Evolutionary conservation across 202 grass and related monocot species (phyloP).

Genomic region (Carex sylvatica): DNA sequence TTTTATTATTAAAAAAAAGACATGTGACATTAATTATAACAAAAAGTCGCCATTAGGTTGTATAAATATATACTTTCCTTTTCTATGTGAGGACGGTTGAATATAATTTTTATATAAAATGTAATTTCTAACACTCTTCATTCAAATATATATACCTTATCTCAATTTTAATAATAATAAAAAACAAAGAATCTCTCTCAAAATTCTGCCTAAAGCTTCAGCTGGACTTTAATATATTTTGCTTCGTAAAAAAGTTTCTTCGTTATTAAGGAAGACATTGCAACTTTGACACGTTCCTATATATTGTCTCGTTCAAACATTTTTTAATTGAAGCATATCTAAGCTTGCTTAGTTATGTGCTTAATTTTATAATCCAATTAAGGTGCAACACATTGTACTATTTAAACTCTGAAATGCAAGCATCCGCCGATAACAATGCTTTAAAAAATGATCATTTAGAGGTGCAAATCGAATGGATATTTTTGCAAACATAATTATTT

Average conservation of each 20-base stretch:
- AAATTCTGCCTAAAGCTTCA: background rate
- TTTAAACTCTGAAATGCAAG: background rate
- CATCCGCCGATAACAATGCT: background rate
- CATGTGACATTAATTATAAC: background rate
- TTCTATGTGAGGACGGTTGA: background rate
- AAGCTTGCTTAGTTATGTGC: background rate
- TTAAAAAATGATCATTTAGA: too few species aligned
- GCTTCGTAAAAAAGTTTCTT: background rate
- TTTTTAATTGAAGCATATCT: background rate
- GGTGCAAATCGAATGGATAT: too few species aligned
- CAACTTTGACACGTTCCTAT: background rate
- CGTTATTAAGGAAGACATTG: background rate
- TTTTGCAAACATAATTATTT: too few species aligned
- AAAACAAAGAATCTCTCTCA: background rate
- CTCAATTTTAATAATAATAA: background rate
- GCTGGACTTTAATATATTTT: background rate
- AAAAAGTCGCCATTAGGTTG: background rate
- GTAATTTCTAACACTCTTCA: constrained; percentile 17
- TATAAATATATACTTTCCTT: background rate
- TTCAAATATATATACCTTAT: background rate
- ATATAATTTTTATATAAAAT: background rate
- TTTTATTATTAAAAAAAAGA: background rate
- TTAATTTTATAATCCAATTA: background rate
- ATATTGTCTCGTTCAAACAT: background rate
- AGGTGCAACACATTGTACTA: background rate